Evolutionary conservation across 768 basidiomycete species (phyloP).

Genomic region (Amyloporia xantha): DNA sequence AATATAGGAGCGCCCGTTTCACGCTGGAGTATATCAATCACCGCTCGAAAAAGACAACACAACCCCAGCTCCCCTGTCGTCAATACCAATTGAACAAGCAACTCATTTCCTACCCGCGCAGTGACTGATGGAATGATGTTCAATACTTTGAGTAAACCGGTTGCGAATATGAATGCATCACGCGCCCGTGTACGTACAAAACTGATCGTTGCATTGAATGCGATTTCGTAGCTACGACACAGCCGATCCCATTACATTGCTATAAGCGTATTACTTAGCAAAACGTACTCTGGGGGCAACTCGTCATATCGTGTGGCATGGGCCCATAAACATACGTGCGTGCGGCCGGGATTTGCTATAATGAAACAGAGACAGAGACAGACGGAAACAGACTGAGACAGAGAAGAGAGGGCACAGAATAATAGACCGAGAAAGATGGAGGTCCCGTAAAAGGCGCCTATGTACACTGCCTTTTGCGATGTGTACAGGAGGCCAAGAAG

Average conservation of each 20-base stretch:
- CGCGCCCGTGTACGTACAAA: no score
- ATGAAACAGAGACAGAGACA: no score
- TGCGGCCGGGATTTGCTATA: slow-evolving; percentile 6
- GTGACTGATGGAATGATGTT: no score
- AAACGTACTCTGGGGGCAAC: slow-evolving; percentile 17
- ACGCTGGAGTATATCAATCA: no score
- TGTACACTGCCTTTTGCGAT: slow-evolving; percentile 1
- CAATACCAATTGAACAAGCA: no score
- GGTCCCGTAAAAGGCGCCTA: slow-evolving; percentile 5
- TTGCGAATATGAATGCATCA: no score
- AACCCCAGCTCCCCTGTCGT: no score
- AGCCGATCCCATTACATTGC: slow-evolving; percentile 17
- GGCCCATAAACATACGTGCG: slow-evolving; percentile 25
- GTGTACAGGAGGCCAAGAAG: not conserved
- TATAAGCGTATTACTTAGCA: slow-evolving; percentile 19
- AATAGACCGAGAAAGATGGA: not conserved
- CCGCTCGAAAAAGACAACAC: no score
- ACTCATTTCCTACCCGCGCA: no score
- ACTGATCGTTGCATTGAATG: not conserved
- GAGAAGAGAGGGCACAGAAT: slow-evolving; percentile 9
- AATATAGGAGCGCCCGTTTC: no score
- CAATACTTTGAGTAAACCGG: no score
- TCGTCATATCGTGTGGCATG: slow-evolving; percentile 21
- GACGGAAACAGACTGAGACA: slow-evolving; percentile 8
- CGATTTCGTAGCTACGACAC: slow-evolving; percentile 1